These are phyloP conservation scores for Cladophialophora yegresii DNA, from an alignment of 2,329 filamentous ascomycete species.

Conservation along the genomic window DNA sequence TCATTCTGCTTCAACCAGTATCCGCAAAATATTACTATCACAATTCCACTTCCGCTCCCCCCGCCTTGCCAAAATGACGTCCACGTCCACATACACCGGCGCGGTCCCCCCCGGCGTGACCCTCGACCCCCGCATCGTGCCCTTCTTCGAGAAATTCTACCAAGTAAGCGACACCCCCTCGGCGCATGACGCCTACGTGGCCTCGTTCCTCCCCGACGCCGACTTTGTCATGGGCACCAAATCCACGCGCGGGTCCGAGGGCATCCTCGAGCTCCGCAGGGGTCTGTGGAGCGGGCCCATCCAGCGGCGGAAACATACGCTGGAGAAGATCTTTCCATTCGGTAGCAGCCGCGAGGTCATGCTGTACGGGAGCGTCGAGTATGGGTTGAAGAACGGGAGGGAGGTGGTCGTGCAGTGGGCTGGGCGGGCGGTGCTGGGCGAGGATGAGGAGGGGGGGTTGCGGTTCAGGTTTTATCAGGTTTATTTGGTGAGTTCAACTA, in stretches of 20 bases:
- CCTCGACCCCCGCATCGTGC: constrained; percentile 32
- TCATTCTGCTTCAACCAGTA: background rate
- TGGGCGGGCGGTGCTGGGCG: constrained; percentile 41
- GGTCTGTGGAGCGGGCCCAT: constrained; percentile 57
- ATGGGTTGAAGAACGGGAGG: constrained; percentile 55
- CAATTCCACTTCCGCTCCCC: background rate
- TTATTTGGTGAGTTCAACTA: constrained; percentile 33
- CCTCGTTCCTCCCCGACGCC: constrained; percentile 53
- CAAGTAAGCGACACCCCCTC: constrained; percentile 42
- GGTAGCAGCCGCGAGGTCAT: constrained; percentile 53
- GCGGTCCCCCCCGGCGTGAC: constrained; percentile 16
- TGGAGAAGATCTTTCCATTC: constrained; percentile 54
- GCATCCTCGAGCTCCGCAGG: constrained; percentile 56
- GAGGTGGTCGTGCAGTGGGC: constrained; percentile 56
- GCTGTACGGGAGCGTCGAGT: constrained; percentile 57
- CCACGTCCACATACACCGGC: constrained; percentile 27
- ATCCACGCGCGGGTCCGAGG: constrained; percentile 48
- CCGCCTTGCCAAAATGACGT: background rate
- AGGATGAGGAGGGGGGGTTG: constrained; percentile 28
- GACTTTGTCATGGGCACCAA: constrained; percentile 57
- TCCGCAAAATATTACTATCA: background rate
- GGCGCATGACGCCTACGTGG: constrained; percentile 53
- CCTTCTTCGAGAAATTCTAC: constrained; percentile 39
- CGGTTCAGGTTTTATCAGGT: constrained; percentile 40
- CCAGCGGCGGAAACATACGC: constrained; percentile 37